Base-by-base conservation (phyloP, 1,139 yeast genomes). In the Candida anutae region DNA sequence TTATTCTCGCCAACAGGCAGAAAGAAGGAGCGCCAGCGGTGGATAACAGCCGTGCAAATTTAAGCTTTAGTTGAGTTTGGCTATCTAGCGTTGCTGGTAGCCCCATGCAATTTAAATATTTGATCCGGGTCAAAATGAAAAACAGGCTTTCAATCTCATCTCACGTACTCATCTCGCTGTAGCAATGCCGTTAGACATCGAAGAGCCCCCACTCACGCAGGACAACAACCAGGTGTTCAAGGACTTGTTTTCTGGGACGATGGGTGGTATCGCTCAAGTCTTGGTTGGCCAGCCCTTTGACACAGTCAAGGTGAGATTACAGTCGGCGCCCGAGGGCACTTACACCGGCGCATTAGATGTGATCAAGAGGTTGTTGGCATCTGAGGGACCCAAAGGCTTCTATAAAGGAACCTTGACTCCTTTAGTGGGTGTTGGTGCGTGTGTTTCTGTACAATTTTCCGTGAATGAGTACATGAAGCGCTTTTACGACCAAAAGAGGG, bases 211-310 rank as follows among this genome's bases (percentile, higher is more conserved):
- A 12, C 48, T 63, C 25, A 46, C 52, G 5, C 16, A 27, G 12
- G 56, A 59, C 33, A 58, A 64, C 43, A 41, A 48, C 27, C 75
- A 87, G 42, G 90, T 85, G 3, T 46, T 67, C 18, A 87, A 85
- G 47, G 96, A 88, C 51, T 69, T 88, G 29, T 62, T 82, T 36
- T 94, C 94, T 5, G 97, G 96, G 8, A 87, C 95, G 19, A 69
- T 83, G 48, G 96, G 96, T 35, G 97, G 97, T 34, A 74, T 88
- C 25, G 87, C 95, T 11, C 97, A 88, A 57, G 96, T 88, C 10
- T 62, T 88, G 26, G 84, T 81, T n/a, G 96, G 96, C 18, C 96
- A 88, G 55, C 97, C 97, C 9, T 88, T 88, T 46, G 97, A 88
- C 52, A 84, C 95, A 8, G 84, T 93, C 26, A 88, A 87, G 54